Evolutionary conservation across 495 filamentous ascomycete species (phyloP).

Genomic region (Aspergillus avenaceus): DNA sequence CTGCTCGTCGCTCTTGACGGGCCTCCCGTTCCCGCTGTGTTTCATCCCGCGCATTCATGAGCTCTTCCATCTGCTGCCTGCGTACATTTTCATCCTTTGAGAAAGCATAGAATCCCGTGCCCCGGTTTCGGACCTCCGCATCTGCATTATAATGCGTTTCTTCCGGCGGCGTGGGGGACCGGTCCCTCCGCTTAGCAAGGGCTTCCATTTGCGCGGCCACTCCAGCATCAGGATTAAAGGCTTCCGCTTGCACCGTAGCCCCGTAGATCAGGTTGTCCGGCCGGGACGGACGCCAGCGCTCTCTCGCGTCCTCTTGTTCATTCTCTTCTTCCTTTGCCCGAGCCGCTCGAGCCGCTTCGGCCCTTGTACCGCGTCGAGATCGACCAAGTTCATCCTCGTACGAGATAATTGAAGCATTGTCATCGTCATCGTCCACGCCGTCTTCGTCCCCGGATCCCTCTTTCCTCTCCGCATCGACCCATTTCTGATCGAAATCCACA

Average conservation of each 20-base stretch:
- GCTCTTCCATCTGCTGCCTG: conserved; percentile 67
- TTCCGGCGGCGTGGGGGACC: conserved; percentile 69
- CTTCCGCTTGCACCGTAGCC: conserved; percentile 71
- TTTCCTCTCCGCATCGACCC: conserved; percentile 62
- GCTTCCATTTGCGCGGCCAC: conserved; percentile 62
- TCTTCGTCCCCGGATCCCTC: conserved; percentile 31
- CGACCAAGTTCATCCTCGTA: conserved; percentile 91
- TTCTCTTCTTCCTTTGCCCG: conserved; percentile 35
- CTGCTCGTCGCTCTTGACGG: conserved; percentile 42
- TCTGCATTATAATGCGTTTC: conserved; percentile 80
- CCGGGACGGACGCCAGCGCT: conserved; percentile 54
- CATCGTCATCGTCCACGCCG: conserved; percentile 27
- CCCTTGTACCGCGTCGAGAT: conserved; percentile 58
- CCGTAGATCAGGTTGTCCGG: conserved; percentile 78
- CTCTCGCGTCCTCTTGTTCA: conserved; percentile 34
- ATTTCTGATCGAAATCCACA: conserved; percentile 93
- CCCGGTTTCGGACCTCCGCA: conserved; percentile 78
- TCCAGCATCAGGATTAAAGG: conserved; percentile 68
- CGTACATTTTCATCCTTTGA: conserved; percentile 63
- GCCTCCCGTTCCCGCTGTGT: conserved; percentile 62
- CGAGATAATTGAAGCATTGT: conserved; percentile 63
- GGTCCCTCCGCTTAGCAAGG: conserved; percentile 69
- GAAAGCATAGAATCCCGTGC: conserved; percentile 87
- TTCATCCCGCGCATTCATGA: conserved; percentile 59
- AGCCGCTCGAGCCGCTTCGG: conserved; percentile 55